These are phyloP conservation scores for Tilletiopsis washingtonensis DNA, from an alignment of 1,284 basidiomycete genomes.

Conservation along the genomic window DNA sequence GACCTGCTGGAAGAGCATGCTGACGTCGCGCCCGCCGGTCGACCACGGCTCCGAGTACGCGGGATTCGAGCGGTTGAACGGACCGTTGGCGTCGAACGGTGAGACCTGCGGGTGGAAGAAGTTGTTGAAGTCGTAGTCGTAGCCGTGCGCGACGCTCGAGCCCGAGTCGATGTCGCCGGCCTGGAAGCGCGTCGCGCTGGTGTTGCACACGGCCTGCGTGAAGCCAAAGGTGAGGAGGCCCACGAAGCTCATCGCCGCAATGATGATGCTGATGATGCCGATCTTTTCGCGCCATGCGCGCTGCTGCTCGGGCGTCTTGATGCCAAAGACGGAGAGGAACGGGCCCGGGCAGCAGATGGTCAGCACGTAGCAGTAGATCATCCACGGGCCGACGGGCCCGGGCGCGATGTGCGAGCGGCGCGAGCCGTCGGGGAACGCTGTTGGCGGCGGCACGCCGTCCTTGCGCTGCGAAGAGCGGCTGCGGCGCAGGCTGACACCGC, in stretches of 20 bases:
- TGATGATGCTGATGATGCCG: slow-evolving; percentile 76
- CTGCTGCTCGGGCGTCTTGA: slow-evolving; percentile 84
- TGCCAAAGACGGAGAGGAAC: slow-evolving; percentile 54
- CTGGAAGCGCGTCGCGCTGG: slow-evolving; percentile 68
- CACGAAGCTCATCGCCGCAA: slow-evolving; percentile 76
- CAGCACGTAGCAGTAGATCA: slow-evolving; percentile 84
- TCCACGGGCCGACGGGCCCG: slow-evolving; percentile 87
- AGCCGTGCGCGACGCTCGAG: slow-evolving; percentile 86
- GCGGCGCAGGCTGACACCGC: slow-evolving; percentile 42
- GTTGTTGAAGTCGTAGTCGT: slow-evolving; percentile 78
- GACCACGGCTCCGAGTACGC: slow-evolving; percentile 68
- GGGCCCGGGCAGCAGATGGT: slow-evolving; percentile 76
- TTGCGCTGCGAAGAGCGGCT: slow-evolving; percentile 19
- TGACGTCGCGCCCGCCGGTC: slow-evolving; percentile 75
- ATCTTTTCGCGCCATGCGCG: slow-evolving; percentile 98
- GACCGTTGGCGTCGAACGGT: slow-evolving; percentile 49
- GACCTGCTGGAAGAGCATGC: slow-evolving; percentile 87
- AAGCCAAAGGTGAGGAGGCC: slow-evolving; percentile 99
- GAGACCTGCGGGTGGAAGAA: slow-evolving; percentile 52
- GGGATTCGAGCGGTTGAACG: slow-evolving; percentile 74
- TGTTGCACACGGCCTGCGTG: slow-evolving; percentile 84
- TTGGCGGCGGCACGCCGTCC: slow-evolving; percentile 29
- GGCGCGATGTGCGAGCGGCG: slow-evolving; percentile 34
- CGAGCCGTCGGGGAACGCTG: slow-evolving; percentile 24
- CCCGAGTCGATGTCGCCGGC: slow-evolving; percentile 67